Evolutionary conservation across 257 asterid genomes (phyloP).

Genomic region (Nicotiana tabacum): DNA sequence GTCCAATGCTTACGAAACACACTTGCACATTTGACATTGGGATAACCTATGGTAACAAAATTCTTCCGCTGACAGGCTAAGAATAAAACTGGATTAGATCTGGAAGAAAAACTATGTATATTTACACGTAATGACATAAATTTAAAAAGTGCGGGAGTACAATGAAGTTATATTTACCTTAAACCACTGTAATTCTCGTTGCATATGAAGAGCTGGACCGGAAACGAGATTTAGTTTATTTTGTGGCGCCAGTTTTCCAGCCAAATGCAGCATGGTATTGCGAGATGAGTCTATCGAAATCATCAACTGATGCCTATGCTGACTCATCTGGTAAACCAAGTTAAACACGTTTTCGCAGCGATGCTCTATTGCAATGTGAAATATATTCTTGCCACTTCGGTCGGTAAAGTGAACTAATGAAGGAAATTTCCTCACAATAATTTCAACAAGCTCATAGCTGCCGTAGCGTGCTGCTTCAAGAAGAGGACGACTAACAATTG

Average conservation of each 20-base stretch:
- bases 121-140: too few species aligned
- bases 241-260: constrained; percentile 5
- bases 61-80: too few species aligned
- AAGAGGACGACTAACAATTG: background rate
- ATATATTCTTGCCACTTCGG: too few species aligned
- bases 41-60: too few species aligned
- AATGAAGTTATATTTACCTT: background rate
- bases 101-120: too few species aligned
- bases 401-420: background rate
- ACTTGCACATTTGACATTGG: too few species aligned
- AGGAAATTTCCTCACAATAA: background rate
- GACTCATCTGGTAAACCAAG: background rate
- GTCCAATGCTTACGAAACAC: too few species aligned
- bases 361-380: background rate
- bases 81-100: too few species aligned
- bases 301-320: background rate
- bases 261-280: constrained; percentile 16
- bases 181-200: constrained; percentile 16
- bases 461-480: background rate
- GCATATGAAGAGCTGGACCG: constrained; percentile 14
- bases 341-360: background rate
- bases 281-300: background rate
- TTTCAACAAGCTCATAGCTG: background rate
- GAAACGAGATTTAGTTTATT: background rate
- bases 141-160: too few species aligned